These are phyloP conservation scores for Phytophthora hibernalis DNA, from an alignment of 352 stramenopile genomes.

Conservation along the genomic window DNA sequence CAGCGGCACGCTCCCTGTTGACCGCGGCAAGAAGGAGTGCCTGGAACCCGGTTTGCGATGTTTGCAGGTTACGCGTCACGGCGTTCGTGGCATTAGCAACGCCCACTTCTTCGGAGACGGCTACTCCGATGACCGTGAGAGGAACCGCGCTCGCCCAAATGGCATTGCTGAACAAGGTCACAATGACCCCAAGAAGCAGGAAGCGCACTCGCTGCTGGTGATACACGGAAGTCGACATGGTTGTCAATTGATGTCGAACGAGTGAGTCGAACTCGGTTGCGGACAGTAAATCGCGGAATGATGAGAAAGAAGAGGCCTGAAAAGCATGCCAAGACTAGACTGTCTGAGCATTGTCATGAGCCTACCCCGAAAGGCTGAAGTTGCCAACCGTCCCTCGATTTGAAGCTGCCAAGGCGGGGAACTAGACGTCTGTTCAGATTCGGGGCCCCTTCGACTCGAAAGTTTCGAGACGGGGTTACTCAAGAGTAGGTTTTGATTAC, in stretches of 20 bases:
- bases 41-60: conserved; percentile 25
- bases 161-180: conserved; percentile 13
- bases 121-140: conserved; percentile 6
- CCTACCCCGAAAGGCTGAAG: background rate
- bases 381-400: too few relatives aligned
- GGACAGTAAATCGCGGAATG: conserved; percentile 33
- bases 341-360: too few relatives aligned
- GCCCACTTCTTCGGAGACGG: conserved; percentile 1
- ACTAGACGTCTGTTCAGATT: conserved; percentile 32
- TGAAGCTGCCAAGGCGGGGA: too few relatives aligned
- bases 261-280: conserved; percentile 2
- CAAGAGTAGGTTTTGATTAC: too few relatives aligned
- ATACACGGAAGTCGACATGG: conserved; percentile 18
- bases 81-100: conserved; percentile 1
- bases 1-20: conserved; percentile 53
- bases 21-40: conserved; percentile 51
- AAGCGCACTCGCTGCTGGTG: conserved; percentile 11
- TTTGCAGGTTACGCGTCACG: conserved; percentile 28
- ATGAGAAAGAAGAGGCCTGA: conserved; percentile 5
- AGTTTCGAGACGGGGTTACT: too few relatives aligned
- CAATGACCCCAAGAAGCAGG: conserved; percentile 18
- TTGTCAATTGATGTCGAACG: conserved; percentile 18
- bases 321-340: background rate
- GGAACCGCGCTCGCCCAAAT: conserved; percentile 1
- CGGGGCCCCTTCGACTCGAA: too few relatives aligned